phyloP scores from a whole-genome alignment of 2,329 filamentous ascomycete species.

The Pseudonectria foliicola region DNA sequence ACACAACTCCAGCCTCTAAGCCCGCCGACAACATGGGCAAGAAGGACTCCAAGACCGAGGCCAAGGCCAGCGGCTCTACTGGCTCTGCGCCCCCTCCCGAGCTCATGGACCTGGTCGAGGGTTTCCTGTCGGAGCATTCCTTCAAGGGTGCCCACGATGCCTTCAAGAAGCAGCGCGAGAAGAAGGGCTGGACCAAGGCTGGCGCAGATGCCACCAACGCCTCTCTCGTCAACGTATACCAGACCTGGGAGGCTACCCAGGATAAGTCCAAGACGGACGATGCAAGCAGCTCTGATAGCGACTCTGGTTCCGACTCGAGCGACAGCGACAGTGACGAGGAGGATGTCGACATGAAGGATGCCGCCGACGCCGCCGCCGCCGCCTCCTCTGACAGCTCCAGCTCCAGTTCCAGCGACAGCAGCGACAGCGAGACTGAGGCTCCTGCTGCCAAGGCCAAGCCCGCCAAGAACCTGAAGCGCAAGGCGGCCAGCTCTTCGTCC shows the following conservation, averaged over 20 bases:
- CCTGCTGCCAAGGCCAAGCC: constrained; percentile 7
- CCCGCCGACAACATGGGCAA: constrained; percentile 28
- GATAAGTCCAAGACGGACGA: constrained; percentile 16
- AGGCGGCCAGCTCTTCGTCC: constrained; percentile 28
- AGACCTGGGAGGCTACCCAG: constrained; percentile 38
- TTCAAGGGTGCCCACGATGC: constrained; percentile 54
- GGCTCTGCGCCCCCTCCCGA: constrained; percentile 43
- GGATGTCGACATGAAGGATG: constrained; percentile 42
- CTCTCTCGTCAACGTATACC: constrained; percentile 44
- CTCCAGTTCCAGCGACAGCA: constrained; percentile 20
- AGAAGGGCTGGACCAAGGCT: constrained; percentile 40
- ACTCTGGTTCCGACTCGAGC: constrained; percentile 27
- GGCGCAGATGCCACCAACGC: constrained; percentile 20
- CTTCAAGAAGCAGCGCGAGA: constrained; percentile 56
- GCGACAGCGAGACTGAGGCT: constrained; percentile 18
- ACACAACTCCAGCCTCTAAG: constrained; percentile 3
- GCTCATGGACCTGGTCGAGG: constrained; percentile 59
- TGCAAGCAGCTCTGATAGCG: constrained; percentile 14
- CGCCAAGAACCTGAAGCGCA: constrained; percentile 33
- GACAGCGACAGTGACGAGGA: constrained; percentile 27
- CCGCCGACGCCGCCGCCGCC: constrained; percentile 21
- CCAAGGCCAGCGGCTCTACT: constrained; percentile 13
- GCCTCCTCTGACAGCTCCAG: constrained; percentile 26
- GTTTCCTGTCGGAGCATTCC: constrained; percentile 60
- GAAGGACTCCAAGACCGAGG: constrained; percentile 20